Percentiles rank a stretch among this genome's conserved stretches.
Evolutionary conservation across 129 eudicot species (phyloP).

Genomic region (Lactuca sativa): DNA sequence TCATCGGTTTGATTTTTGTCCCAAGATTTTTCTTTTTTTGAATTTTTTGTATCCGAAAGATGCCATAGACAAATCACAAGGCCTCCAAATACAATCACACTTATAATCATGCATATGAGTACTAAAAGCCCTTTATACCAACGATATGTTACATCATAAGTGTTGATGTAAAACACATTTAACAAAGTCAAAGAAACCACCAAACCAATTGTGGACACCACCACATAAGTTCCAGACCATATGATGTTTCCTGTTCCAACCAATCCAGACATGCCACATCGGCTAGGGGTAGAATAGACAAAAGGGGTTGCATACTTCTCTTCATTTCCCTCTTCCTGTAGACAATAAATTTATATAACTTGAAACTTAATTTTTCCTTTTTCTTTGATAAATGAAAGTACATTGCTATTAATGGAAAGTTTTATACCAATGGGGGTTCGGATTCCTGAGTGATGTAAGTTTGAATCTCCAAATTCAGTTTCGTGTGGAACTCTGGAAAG

Average conservation of each 20-base stretch:
- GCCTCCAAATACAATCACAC: constrained; percentile 73
- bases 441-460: constrained; percentile 80
- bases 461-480: constrained; percentile 69
- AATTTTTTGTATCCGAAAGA: constrained; percentile 54
- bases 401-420: neutral
- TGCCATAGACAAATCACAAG: constrained; percentile 58
- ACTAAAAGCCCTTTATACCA: constrained; percentile 89
- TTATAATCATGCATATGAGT: constrained; percentile 65
- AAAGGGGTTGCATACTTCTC: constrained; percentile 32
- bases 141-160: constrained; percentile 37
- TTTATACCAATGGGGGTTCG: constrained; percentile 61
- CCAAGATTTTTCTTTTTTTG: constrained; percentile 19
- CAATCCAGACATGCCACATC: constrained; percentile 60
- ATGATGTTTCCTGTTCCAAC: constrained; percentile 75
- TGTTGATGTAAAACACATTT: constrained; percentile 53
- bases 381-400: neutral
- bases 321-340: constrained; percentile 73
- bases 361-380: neutral
- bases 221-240: constrained; percentile 74
- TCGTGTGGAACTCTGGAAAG: constrained; percentile 52
- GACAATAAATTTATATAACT: constrained; percentile 7
- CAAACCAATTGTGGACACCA: constrained; percentile 61
- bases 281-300: constrained; percentile 35
- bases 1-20: constrained; percentile 14
- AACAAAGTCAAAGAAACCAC: constrained; percentile 47